phyloP scores from a whole-genome alignment of 202 grass and related monocot genomes.

The Setaria viridis region DNA sequence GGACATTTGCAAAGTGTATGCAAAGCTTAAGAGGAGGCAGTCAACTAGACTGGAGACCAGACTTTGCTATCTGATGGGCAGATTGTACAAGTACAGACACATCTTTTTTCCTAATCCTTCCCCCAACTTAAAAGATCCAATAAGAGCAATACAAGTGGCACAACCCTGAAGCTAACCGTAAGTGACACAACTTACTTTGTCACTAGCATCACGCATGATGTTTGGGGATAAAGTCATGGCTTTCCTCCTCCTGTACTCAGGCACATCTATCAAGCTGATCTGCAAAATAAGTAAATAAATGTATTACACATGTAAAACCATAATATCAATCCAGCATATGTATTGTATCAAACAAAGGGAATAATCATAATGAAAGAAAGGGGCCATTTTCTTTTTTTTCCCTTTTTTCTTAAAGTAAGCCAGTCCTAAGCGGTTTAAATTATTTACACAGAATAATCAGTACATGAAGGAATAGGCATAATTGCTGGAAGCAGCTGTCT shows the following conservation, averaged over 20 bases:
- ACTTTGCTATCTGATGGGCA: neutral
- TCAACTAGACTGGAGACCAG: neutral
- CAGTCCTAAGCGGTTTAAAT: no score
- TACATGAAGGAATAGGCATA: no score
- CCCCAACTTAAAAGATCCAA: no score
- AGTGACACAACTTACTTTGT: slow-evolving; percentile 65
- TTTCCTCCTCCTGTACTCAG: slow-evolving; percentile 71
- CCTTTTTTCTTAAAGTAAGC: no score
- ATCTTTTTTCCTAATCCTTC: no score
- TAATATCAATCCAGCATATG: neutral
- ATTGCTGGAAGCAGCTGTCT: no score
- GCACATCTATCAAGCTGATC: slow-evolving; percentile 97
- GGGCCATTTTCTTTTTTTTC: no score
- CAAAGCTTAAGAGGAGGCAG: neutral
- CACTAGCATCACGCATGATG: slow-evolving; percentile 84
- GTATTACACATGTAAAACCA: neutral
- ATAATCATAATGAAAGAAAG: neutral
- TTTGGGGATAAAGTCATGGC: slow-evolving; percentile 82
- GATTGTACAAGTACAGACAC: neutral
- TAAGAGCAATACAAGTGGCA: no score
- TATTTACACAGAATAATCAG: no score
- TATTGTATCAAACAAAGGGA: neutral
- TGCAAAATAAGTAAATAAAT: slow-evolving; percentile 39
- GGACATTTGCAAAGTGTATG: neutral
- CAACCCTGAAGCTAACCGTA: no score